Base-by-base conservation (phyloP, 805 yeast species). In the Kodamaea sagamina region DNA sequence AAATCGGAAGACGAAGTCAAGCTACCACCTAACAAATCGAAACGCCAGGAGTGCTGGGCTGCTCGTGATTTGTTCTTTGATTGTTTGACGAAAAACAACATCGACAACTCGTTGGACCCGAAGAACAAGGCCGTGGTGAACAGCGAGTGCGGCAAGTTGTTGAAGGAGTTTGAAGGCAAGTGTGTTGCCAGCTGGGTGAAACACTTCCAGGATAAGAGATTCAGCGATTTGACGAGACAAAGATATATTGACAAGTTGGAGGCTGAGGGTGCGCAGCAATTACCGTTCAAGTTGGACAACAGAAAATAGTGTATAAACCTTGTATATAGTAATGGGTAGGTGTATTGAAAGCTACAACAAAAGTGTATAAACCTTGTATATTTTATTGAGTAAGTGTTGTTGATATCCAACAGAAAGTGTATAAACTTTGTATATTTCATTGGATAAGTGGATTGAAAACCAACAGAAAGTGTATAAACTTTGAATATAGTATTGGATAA, bases 141-240 rank as follows among this genome's bases (percentile, higher is more conserved):
- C 41, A 54, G 65, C 16, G 65, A 75, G 38, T 90, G 98, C 64
- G 75, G 79, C 0, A 43, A 48, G 1, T 74, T 81, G 57, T 79
- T 81, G 49, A 57, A 60, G n/a, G 74, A 71, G 29, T 89, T 87
- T 51, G 80, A 85, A 46, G 61, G 72, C n/a, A 80, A 82, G 52
- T 90, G 98, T 64, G 89, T 87, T 7, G 80, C 81, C 10, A 80
- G 89, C 42, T 90, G 98, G 98, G 89, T 61, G 79, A 48, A 84
- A 47, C 89, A 90, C 62, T 90, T 92, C 72, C 92, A 89, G 59
- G 92, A 89, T 63, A 90, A 89, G 63, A 78, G 97, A 53, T 84
- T 82, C 29, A 83, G 81, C 46, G 96, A 89, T 53, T 67, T 79
- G 48, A 79, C 80, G 54, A 82, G 84, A 62, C 85, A 79, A 50